These are phyloP conservation scores for Paramyrothecium roridum DNA, from an alignment of 2,329 filamentous ascomycete species.

Conservation along the genomic window DNA sequence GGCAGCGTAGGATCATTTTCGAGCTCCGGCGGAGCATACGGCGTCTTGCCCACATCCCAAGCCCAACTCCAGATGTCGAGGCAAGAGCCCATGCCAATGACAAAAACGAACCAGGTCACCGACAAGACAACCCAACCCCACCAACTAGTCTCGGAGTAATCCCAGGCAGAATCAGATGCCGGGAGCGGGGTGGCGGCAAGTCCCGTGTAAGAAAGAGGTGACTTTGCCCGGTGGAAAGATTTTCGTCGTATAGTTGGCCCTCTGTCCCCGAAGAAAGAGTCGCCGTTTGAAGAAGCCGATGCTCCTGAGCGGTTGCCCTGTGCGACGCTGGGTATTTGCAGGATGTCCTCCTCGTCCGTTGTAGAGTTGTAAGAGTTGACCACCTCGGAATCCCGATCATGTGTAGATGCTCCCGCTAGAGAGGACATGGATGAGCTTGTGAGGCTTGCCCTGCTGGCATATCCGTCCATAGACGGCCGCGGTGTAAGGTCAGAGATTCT, in stretches of 20 bases:
- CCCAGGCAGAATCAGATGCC: conserved; percentile 62
- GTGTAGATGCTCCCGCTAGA: conserved; percentile 10
- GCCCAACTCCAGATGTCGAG: conserved; percentile 97
- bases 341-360: conserved; percentile 78
- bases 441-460: conserved; percentile 30
- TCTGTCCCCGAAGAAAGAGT: conserved; percentile 57
- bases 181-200: conserved; percentile 46
- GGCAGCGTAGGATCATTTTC: conserved; percentile 93
- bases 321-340: conserved; percentile 57
- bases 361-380: conserved; percentile 52
- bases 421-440: conserved; percentile 11
- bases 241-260: conserved; percentile 41
- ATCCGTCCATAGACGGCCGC: conserved; percentile 43
- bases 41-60: conserved; percentile 96
- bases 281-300: conserved; percentile 54
- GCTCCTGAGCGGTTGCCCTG: conserved; percentile 38
- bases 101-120: conserved; percentile 93
- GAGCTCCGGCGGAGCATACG: conserved; percentile 90
- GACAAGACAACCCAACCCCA: conserved; percentile 95
- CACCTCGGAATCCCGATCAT: conserved; percentile 15
- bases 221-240: conserved; percentile 53
- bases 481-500: conserved; percentile 44
- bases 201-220: conserved; percentile 55
- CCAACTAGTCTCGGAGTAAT: conserved; percentile 93
- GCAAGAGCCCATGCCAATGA: conserved; percentile 94